Percentiles rank a stretch among this genome's conserved stretches.
Conservation (phyloP, 306 rosid species). For the Acmispon strigosus region DNA sequence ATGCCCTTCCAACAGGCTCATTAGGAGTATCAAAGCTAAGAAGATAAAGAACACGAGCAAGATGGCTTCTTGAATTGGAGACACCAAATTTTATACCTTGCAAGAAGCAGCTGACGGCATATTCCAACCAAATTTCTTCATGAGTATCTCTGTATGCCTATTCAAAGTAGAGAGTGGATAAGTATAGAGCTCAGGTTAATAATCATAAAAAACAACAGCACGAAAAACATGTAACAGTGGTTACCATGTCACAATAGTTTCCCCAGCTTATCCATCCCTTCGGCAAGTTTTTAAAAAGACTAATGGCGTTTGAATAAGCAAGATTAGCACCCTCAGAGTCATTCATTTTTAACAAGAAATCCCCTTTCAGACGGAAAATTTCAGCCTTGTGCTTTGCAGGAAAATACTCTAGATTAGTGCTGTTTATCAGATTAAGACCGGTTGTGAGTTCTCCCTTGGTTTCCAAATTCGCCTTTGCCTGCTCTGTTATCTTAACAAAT, state of each 20-base stretch:
- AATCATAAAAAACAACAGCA: slow-evolving; percentile 17
- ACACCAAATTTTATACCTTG: slow-evolving; percentile 94
- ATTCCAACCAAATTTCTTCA: slow-evolving; percentile 95
- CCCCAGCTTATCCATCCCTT: slow-evolving; percentile 99
- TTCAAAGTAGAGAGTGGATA: slow-evolving; percentile 13
- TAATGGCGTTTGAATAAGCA: slow-evolving; percentile 80
- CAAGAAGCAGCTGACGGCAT: slow-evolving; percentile 93
- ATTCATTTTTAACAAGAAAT: slow-evolving; percentile 72
- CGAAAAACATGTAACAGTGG: slow-evolving; percentile 7
- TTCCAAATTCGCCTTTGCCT: slow-evolving; percentile 89
- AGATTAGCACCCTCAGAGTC: slow-evolving; percentile 78
- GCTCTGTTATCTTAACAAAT: slow-evolving; percentile 94
- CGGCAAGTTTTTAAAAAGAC: slow-evolving; percentile 81
- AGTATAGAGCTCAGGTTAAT: slow-evolving; percentile 16
- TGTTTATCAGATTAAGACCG: slow-evolving; percentile 82
- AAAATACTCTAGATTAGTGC: slow-evolving; percentile 92
- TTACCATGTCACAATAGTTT: slow-evolving; percentile 93
- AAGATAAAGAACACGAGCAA: slow-evolving; percentile 93
- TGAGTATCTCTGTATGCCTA: slow-evolving; percentile 87
- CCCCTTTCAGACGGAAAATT: slow-evolving; percentile 85
- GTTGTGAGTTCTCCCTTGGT: slow-evolving; percentile 78
- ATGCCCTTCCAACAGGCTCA: slow-evolving; percentile 90
- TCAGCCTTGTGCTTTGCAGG: slow-evolving; percentile 93
- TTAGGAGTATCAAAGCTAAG: slow-evolving; percentile 91
- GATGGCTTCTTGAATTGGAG: slow-evolving; percentile 94